Conservation (phyloP, 1,284 basidiomycete genomes). For the Heterobasidion occidentale region DNA sequence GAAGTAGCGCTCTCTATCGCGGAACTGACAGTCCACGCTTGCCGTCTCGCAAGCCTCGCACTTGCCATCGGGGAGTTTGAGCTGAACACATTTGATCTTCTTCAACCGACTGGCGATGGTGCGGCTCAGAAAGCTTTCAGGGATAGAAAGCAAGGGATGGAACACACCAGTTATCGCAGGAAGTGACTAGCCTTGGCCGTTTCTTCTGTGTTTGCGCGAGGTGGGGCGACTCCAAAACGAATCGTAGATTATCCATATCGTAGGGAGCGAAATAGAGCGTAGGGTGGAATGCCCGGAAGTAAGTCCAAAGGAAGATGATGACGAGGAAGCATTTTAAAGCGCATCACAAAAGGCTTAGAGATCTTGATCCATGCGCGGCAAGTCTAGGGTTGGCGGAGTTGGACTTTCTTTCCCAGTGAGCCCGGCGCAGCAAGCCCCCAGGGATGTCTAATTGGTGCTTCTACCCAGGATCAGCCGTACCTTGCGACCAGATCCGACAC, state of each 20-base stretch:
- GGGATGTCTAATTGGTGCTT: not conserved
- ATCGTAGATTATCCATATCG: slow-evolving; percentile 69
- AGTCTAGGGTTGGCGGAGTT: not conserved
- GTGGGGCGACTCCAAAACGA: slow-evolving; percentile 78
- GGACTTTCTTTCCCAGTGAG: not conserved
- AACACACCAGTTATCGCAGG: slow-evolving; percentile 75
- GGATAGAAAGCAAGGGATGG: not conserved
- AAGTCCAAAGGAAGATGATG: slow-evolving; percentile 5
- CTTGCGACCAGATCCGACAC: not conserved
- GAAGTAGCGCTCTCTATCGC: slow-evolving; percentile 77
- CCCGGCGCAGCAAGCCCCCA: not conserved
- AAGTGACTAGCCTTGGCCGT: slow-evolving; percentile 75
- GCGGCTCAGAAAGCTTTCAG: not conserved
- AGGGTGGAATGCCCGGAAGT: slow-evolving; percentile 2
- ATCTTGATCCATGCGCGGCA: slow-evolving; percentile 1
- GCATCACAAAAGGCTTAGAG: slow-evolving; percentile 1
- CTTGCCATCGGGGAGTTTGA: slow-evolving; percentile 44
- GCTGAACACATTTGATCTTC: slow-evolving; percentile 77
- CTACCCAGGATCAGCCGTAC: not conserved
- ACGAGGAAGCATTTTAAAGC: slow-evolving; percentile 2
- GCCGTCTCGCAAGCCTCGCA: slow-evolving; percentile 70
- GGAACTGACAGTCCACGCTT: slow-evolving; percentile 63
- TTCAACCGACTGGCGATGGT: slow-evolving; percentile 56
- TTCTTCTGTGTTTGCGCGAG: slow-evolving; percentile 64
- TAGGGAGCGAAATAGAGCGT: not conserved